Evolutionary conservation across 1,284 basidiomycete species (phyloP), one percentile per base, ranked within the genome.

Genomic region (Puccinia triticina): DNA sequence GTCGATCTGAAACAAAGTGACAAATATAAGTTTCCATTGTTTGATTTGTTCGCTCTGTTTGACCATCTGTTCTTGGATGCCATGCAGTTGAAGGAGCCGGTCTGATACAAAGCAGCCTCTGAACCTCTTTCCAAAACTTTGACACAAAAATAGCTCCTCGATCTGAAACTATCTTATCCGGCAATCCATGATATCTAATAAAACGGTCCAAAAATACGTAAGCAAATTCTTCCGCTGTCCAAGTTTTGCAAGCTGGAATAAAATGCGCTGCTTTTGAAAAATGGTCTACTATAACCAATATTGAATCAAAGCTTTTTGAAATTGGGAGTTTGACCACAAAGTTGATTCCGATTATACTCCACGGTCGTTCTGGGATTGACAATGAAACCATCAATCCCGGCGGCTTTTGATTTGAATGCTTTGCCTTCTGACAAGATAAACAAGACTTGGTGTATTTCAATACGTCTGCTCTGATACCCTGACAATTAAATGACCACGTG

Each of bases 281-380:
- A 0, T 87, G 72, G 82, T 89, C 87, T 0, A 88, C 89, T 0
- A 90, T 86, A 0, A 89, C 40, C 40, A 43, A 12, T 43, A 43
- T 43, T 43, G 40, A 43, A 43, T 43, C 40, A 43, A 43, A 43
- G 88, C 0, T 88, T 76, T 5, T 90, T 88, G 86, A 88, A 11
- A 8, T 10, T 0, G 89, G 89, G 0, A 90, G 85, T 29, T 87
- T 86, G 8, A 86, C 86, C 46, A 90, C 89, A 77, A 89, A 86
- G 83, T 91, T 89, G 86, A 90, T 87, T 0, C 88, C 88, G 8
- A 90, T 86, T 0, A 86, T 85, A 40, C 85, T 84, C 86, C 88
- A 90, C 0, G 89, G 89, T 23, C 69, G 23, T 2, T 59, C 11
- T 0, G 85, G 84, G 64, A 61, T 83, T 14, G 4, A 89, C 23